phyloP scores from a whole-genome alignment of 257 asterid species.

The Solanum pimpinellifolium region DNA sequence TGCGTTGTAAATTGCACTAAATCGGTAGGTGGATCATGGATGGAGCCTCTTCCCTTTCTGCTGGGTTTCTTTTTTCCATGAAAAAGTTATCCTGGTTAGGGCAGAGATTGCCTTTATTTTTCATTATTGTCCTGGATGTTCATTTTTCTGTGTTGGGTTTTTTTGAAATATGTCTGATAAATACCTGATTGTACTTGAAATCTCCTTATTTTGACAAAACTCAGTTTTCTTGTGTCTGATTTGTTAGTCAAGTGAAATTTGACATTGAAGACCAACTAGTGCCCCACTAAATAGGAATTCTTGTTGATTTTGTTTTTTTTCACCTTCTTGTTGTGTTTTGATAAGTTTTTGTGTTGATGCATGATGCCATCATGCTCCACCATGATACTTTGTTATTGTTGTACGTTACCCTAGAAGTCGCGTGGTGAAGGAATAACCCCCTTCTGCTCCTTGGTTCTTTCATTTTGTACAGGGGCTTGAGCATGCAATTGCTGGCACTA shows the following conservation, averaged over 20 bases:
- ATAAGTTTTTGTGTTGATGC: background rate
- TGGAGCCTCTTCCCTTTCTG: background rate
- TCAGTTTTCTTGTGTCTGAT: background rate
- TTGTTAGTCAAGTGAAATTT: background rate
- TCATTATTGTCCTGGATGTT: background rate
- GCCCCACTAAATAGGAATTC: background rate
- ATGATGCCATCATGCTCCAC: background rate
- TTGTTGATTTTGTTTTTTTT: background rate
- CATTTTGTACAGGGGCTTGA: conserved; percentile 71
- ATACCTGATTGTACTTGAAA: background rate
- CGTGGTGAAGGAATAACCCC: background rate
- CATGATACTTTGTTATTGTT: background rate
- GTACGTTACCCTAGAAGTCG: background rate
- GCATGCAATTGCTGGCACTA: conserved; percentile 96
- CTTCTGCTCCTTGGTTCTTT: background rate
- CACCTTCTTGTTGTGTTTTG: background rate
- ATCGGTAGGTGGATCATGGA: background rate
- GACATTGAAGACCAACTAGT: background rate
- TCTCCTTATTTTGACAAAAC: background rate
- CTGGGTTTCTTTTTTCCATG: background rate
- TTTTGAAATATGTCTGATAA: background rate
- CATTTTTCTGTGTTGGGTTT: background rate
- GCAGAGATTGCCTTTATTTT: background rate
- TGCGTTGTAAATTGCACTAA: background rate
- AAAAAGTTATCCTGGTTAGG: background rate